These are phyloP conservation scores for Agastache rugosa DNA, from an alignment of 257 asterid genomes.

Conservation along the genomic window DNA sequence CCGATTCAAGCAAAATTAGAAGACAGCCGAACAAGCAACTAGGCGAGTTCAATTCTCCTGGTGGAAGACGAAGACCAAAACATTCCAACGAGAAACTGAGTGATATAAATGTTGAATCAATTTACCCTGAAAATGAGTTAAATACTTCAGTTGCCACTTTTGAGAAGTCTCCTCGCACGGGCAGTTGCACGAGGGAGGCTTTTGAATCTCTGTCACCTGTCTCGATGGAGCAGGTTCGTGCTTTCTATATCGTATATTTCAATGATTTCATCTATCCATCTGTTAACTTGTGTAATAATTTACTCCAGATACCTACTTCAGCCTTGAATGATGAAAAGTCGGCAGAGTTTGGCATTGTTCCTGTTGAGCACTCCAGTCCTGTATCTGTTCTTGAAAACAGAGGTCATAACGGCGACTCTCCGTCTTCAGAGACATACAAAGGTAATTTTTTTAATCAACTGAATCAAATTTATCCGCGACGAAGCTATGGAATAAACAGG, in stretches of 20 bases:
- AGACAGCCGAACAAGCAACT: slow-evolving; percentile 65
- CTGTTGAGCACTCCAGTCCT: slow-evolving; percentile 82
- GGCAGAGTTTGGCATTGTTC: slow-evolving; percentile 47
- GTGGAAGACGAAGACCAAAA: slow-evolving; percentile 74
- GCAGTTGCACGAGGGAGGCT: slow-evolving; percentile 39
- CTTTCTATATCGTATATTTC: slow-evolving; percentile 17
- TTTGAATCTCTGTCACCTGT: slow-evolving; percentile 35
- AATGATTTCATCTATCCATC: background rate
- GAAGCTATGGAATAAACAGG: background rate
- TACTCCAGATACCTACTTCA: slow-evolving; percentile 55
- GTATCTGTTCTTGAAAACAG: slow-evolving; percentile 83
- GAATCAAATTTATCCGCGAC: too few species aligned
- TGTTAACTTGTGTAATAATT: slow-evolving; percentile 39
- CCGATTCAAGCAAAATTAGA: slow-evolving; percentile 62
- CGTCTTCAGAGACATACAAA: slow-evolving; percentile 63
- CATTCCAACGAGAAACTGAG: slow-evolving; percentile 49
- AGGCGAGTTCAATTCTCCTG: slow-evolving; percentile 64
- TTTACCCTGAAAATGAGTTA: slow-evolving; percentile 50
- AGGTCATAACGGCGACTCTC: slow-evolving; percentile 54
- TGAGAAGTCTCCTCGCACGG: slow-evolving; percentile 44
- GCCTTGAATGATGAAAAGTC: slow-evolving; percentile 56
- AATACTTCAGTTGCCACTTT: slow-evolving; percentile 45
- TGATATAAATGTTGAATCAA: slow-evolving; percentile 50
- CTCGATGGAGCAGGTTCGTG: slow-evolving; percentile 54
- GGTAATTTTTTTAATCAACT: slow-evolving; percentile 45